Evolutionary conservation across 495 filamentous ascomycete species (phyloP).

Genomic region (Neurospora terricola): DNA sequence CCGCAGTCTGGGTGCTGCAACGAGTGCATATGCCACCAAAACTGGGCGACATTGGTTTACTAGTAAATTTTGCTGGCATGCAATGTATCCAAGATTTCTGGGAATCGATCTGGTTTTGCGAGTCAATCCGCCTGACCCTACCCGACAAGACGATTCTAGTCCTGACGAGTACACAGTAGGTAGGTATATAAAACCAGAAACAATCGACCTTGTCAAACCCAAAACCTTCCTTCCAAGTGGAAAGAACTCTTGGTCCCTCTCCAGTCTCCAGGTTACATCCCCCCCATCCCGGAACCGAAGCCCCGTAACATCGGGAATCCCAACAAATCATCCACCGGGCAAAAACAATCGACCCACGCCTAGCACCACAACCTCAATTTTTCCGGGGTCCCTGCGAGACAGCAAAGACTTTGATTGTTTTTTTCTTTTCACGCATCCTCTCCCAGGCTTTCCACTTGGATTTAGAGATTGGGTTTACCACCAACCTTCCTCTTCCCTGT

Average conservation of each 20-base stretch:
- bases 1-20: neutral
- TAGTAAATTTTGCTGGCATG: neutral
- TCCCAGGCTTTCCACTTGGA: neutral
- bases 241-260: too few relatives aligned
- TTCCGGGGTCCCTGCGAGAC: neutral
- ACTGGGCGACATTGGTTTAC: neutral
- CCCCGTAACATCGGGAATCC: neutral
- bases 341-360: neutral
- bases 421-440: neutral
- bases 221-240: neutral
- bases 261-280: neutral
- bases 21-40: neutral
- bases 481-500: neutral
- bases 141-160: too few relatives aligned
- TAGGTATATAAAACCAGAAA: neutral
- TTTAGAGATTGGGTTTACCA: neutral
- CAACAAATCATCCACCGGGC: neutral
- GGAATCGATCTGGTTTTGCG: neutral
- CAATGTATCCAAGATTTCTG: neutral
- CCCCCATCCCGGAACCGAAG: neutral
- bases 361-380: neutral
- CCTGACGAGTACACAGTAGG: neutral
- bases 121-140: neutral
- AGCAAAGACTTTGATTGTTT: neutral
- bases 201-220: neutral